phyloP scores from a whole-genome alignment of 73 alveolate genomes.

The Halteria grandinella region DNA sequence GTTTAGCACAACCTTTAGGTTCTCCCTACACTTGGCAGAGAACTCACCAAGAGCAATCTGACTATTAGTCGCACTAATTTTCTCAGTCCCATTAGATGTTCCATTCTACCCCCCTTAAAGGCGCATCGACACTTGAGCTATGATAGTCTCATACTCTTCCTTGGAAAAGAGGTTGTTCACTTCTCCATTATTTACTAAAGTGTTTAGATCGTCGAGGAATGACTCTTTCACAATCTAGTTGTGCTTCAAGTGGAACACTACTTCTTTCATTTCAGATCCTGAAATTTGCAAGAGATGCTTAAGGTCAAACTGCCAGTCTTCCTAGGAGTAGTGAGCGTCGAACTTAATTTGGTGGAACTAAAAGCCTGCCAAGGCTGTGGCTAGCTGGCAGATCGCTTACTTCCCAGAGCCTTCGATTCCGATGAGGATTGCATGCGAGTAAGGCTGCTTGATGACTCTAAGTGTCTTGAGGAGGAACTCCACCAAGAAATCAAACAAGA shows the following conservation, averaged over 20 bases:
- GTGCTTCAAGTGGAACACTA: constrained; percentile 77
- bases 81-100: background rate
- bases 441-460: constrained; percentile 76
- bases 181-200: constrained; percentile 96
- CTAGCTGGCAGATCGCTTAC: constrained; percentile 64
- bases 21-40: constrained; percentile 79
- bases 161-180: constrained; percentile 93
- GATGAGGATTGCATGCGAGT: constrained; percentile 79
- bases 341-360: constrained; percentile 62
- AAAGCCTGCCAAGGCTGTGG: constrained; percentile 66
- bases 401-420: constrained; percentile 90
- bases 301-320: constrained; percentile 78
- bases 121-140: no score
- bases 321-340: constrained; percentile 62
- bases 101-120: no score
- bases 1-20: constrained; percentile 90
- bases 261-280: constrained; percentile 82
- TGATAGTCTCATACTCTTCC: constrained; percentile 95
- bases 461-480: constrained; percentile 75
- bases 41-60: constrained; percentile 56
- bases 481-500: constrained; percentile 81
- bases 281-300: constrained; percentile 67
- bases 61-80: constrained; percentile 8
- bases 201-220: constrained; percentile 93
- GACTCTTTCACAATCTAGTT: constrained; percentile 79